Conservation (phyloP, 2,329 filamentous ascomycete genomes). For the Fusarium pseudocircinatum region DNA sequence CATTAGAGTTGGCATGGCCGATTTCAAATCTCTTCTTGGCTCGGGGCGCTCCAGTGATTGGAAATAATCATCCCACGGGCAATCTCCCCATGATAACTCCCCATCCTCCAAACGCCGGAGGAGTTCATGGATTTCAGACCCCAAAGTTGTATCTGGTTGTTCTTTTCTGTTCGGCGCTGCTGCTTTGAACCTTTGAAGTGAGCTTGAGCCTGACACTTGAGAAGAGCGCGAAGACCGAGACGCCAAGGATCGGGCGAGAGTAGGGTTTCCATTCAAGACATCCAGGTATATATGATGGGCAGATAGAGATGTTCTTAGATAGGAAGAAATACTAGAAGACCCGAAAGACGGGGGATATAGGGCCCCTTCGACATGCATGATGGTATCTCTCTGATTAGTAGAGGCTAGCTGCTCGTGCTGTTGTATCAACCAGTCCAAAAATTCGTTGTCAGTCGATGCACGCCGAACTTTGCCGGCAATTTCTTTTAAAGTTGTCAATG, state of each 20-base stretch:
- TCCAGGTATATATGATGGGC: neutral
- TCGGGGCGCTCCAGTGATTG: neutral
- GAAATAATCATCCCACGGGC: neutral
- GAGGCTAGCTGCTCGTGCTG: neutral
- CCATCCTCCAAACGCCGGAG: neutral
- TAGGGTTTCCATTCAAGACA: neutral
- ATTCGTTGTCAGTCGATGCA: neutral
- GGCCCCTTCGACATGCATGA: neutral
- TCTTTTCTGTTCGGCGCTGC: neutral
- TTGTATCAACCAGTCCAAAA: neutral
- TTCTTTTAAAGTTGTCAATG: neutral
- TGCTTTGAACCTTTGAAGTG: neutral
- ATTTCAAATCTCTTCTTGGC: neutral
- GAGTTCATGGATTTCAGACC: neutral
- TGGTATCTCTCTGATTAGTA: neutral
- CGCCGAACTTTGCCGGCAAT: neutral
- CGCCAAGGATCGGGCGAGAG: neutral
- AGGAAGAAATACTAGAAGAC: neutral
- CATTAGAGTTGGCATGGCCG: neutral
- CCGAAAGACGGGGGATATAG: neutral
- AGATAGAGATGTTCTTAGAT: neutral
- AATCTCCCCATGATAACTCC: neutral
- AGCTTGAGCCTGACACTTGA: neutral
- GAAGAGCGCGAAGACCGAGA: neutral
- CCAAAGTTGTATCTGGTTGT: neutral